Evolutionary conservation across 352 stramenopile species (phyloP).

Genomic region (Lagenidium sp.): DNA sequence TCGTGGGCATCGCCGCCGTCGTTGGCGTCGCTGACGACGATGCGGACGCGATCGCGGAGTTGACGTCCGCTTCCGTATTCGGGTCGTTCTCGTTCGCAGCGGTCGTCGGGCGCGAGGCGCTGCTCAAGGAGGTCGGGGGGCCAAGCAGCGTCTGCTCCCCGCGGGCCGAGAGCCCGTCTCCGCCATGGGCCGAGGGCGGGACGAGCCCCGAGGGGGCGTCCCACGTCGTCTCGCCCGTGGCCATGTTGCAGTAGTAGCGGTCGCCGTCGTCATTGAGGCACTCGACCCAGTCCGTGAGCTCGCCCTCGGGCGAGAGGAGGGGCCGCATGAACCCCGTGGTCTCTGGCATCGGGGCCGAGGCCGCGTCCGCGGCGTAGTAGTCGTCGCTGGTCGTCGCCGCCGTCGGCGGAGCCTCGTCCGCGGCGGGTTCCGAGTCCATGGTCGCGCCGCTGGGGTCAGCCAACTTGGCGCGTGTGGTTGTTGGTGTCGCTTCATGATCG

Average conservation of each 20-base stretch:
- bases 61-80: neutral
- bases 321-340: constrained; percentile 4
- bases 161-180: too few species aligned
- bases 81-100: too few species aligned
- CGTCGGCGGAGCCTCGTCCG: neutral
- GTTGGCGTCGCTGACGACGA: neutral
- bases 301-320: constrained; percentile 4
- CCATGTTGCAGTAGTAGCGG: constrained; percentile 29
- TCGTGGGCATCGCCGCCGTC: constrained; percentile 1
- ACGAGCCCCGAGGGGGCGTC: constrained; percentile 9
- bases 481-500: too few species aligned
- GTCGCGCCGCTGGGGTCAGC: neutral
- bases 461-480: neutral
- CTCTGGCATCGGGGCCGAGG: neutral
- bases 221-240: constrained; percentile 39
- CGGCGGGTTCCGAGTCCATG: neutral
- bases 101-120: too few species aligned
- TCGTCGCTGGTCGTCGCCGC: neutral
- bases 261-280: constrained; percentile 31
- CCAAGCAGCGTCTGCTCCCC: too few species aligned
- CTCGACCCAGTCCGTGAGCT: constrained; percentile 23
- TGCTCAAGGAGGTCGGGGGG: too few species aligned
- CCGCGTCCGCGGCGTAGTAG: neutral
- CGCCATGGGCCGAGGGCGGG: neutral
- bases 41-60: neutral